Base-by-base conservation (phyloP, 2,329 filamentous ascomycete genomes). In the Ophiocordyceps sinensis region DNA sequence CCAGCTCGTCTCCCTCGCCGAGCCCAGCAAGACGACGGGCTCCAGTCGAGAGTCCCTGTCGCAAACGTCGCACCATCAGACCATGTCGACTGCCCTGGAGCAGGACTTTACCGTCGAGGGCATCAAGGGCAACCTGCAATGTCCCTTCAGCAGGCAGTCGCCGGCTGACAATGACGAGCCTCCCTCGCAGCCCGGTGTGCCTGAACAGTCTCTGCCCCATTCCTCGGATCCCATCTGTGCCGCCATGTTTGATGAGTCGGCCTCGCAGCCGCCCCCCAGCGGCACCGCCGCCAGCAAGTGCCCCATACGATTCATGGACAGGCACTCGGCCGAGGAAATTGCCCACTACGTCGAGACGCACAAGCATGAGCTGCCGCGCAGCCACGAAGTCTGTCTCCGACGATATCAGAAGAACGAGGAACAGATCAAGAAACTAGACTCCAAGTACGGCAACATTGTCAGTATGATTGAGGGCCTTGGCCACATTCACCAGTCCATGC, bases 391-490 rank as follows among this genome's bases (percentile, higher is more conserved):
- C 36, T 96, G 89, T 59, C 79, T 96, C 45, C 80, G 84, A 54
- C 77, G 88, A 43, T 94, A 94, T 57, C 85, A 94, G 62, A 82
- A 77, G 59, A 89, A 88, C 53, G 82, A 89, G 51, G 75, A 83
- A 47, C 84, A 88, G 53, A 84, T 94, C 54, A 78, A 79, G 49
- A 85, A 93, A 61, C 70, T 96, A 42, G 89, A 96, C 58, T 85
- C 85, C 47, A 96, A 95, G 60, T 96, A 95, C 57, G 87, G 86
- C 48, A 89, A 82, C 57, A 67, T 95, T 36, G 86, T 85, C 50
- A 93, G 77, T 62, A 95, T 96, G 89, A 93, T 96, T 45, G 82
- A 91, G 58, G 86, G 86, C 9, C 68, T 96, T 32, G 85, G 87
- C 38, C 75, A 81, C 48, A 85, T 93, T 51, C 89, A 96, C 56